phyloP scores from a whole-genome alignment of 805 yeast species.

The Suhomyces pyralidae region DNA sequence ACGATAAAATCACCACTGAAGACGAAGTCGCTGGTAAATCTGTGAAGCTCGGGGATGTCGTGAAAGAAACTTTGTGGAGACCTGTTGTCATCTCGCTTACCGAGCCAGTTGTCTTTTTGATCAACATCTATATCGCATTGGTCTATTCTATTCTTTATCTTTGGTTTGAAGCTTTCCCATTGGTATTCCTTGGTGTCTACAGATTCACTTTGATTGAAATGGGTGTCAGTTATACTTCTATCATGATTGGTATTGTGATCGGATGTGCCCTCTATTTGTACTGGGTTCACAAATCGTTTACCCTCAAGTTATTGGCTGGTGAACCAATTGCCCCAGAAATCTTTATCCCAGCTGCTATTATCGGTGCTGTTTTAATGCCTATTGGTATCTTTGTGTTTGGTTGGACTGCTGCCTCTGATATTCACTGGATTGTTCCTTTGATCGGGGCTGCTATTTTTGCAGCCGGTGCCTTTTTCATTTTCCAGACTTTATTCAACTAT shows the following conservation, averaged over 20 bases:
- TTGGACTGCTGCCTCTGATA: conserved; percentile 16
- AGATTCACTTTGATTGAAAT: conserved; percentile 46
- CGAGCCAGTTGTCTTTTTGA: conserved; percentile 58
- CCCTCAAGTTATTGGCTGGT: conserved; percentile 11
- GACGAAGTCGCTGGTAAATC: conserved; percentile 34
- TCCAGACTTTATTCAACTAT: conserved; percentile 53
- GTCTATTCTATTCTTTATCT: conserved; percentile 52
- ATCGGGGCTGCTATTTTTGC: conserved; percentile 20
- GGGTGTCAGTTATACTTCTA: conserved; percentile 48
- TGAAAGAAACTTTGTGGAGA: conserved; percentile 40
- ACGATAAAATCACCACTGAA: conserved; percentile 39
- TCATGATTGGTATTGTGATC: conserved; percentile 42
- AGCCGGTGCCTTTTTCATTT: conserved; percentile 29
- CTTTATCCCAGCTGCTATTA: conserved; percentile 19
- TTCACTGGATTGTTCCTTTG: conserved; percentile 21
- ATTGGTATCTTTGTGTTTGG: conserved; percentile 21
- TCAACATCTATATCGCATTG: conserved; percentile 50
- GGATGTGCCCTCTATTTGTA: conserved; percentile 12
- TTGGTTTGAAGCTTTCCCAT: conserved; percentile 63
- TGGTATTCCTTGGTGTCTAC: conserved; percentile 45
- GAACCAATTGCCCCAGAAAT: conserved; percentile 14
- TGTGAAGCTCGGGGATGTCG: conserved; percentile 16
- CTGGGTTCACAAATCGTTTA: conserved; percentile 9
- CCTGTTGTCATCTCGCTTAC: conserved; percentile 48
- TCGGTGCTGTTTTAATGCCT: conserved; percentile 21